phyloP scores from a whole-genome alignment of 441 rosid species.

The Macaranga tanarius region DNA sequence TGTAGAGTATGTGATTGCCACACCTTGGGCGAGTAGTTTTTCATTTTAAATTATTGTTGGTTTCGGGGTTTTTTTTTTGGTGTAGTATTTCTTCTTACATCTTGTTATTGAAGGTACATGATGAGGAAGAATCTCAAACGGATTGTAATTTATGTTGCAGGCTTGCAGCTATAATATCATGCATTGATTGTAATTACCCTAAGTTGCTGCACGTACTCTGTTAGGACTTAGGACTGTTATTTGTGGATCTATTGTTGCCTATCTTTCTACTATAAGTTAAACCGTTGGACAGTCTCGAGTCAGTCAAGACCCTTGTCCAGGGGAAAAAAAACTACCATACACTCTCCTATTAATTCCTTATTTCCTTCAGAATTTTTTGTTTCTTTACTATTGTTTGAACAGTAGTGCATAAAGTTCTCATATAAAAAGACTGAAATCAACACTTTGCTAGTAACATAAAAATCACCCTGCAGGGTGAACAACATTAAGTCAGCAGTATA shows the following conservation, averaged over 20 bases:
- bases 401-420: no score
- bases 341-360: no score
- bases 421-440: no score
- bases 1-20: conserved; percentile 22
- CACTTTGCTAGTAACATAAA: no score
- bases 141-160: neutral
- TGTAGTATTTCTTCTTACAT: neutral
- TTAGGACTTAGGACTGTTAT: neutral
- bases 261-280: no score
- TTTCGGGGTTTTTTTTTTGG: neutral
- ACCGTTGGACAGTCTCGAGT: no score
- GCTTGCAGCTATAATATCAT: neutral
- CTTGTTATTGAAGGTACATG: neutral
- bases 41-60: neutral
- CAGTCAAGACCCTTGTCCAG: no score
- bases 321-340: no score
- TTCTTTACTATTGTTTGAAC: no score
- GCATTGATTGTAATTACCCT: neutral
- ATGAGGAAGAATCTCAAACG: neutral
- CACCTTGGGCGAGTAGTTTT: neutral
- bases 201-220: neutral
- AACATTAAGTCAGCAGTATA: no score
- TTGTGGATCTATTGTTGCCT: neutral
- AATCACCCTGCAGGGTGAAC: no score
- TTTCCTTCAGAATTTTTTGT: no score